Conservation (phyloP, 176 grass and related monocot species). For the Carex myosuroides region DNA sequence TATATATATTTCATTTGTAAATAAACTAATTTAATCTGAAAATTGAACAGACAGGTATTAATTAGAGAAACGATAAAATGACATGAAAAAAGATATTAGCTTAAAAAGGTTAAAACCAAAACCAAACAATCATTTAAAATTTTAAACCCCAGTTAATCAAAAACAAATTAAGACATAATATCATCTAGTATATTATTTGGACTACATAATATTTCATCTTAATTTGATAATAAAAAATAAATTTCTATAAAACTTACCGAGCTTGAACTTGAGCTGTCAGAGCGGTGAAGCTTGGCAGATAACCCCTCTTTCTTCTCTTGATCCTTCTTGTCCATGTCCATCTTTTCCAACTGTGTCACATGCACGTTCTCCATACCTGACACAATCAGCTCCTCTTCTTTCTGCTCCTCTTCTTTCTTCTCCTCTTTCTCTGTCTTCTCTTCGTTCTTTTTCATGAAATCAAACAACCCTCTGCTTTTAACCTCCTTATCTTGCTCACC, state of each 20-base stretch:
- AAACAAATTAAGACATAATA: not conserved
- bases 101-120: not conserved
- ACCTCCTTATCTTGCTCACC: conserved; percentile 51
- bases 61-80: not conserved
- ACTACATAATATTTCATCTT: not conserved
- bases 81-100: no score
- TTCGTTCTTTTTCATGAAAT: conserved; percentile 52
- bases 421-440: conserved; percentile 29
- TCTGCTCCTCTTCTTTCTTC: conserved; percentile 39
- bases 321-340: conserved; percentile 28
- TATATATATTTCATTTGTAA: not conserved
- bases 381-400: conserved; percentile 32
- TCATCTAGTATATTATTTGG: not conserved
- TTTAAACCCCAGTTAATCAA: not conserved
- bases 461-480: conserved; percentile 58
- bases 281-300: conserved; percentile 57
- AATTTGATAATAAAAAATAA: not conserved
- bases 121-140: not conserved
- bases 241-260: conserved; percentile 39
- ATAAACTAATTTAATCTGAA: not conserved
- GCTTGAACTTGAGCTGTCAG: conserved; percentile 77
- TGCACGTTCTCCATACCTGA: conserved; percentile 53
- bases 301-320: conserved; percentile 48
- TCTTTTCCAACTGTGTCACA: conserved; percentile 44
- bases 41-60: not conserved